Percentiles rank a stretch among this genome's conserved stretches.
phyloP scores from a whole-genome alignment of 768 basidiomycete species.

The Boletus pseudopeckii region DNA sequence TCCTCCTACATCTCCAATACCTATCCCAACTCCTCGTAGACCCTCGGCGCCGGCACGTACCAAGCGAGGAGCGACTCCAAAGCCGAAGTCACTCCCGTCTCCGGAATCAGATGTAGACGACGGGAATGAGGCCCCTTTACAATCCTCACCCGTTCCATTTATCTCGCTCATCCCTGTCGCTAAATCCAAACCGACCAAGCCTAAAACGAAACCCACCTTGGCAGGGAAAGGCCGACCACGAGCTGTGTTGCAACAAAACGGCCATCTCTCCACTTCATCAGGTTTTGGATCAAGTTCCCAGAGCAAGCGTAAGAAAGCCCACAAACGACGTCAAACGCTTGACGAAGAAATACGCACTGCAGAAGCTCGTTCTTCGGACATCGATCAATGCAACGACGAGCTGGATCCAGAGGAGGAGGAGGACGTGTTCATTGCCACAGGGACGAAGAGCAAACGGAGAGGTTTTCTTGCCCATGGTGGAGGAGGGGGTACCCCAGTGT shows the following conservation, averaged over 20 bases:
- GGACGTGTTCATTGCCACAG: slow-evolving; percentile 48
- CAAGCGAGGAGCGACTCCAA: slow-evolving; percentile 33
- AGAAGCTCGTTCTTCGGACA: slow-evolving; percentile 31
- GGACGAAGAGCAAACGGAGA: slow-evolving; percentile 47
- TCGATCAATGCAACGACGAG: slow-evolving; percentile 37
- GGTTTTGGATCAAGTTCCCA: slow-evolving; percentile 15
- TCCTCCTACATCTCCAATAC: slow-evolving; percentile 63
- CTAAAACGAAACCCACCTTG: slow-evolving; percentile 15
- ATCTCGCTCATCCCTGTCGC: slow-evolving; percentile 25
- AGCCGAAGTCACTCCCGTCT: slow-evolving; percentile 15
- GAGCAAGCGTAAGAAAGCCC: slow-evolving; percentile 17
- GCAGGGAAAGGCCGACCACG: slow-evolving; percentile 20
- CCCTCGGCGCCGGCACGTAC: slow-evolving; percentile 57
- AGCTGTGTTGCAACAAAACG: not conserved
- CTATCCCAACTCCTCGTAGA: slow-evolving; percentile 47
- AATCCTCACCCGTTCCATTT: slow-evolving; percentile 12
- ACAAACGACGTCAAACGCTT: slow-evolving; percentile 50
- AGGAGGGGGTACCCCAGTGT: slow-evolving; percentile 65
- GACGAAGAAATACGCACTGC: slow-evolving; percentile 64
- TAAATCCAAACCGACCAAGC: slow-evolving; percentile 9
- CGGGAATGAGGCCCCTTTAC: slow-evolving; percentile 17
- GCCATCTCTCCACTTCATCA: not conserved
- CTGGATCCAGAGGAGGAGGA: slow-evolving; percentile 41
- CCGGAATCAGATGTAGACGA: slow-evolving; percentile 26
- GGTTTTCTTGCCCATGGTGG: slow-evolving; percentile 77